phyloP scores from a whole-genome alignment of 148 eudicot genomes.

The Fagopyrum homotropicum region DNA sequence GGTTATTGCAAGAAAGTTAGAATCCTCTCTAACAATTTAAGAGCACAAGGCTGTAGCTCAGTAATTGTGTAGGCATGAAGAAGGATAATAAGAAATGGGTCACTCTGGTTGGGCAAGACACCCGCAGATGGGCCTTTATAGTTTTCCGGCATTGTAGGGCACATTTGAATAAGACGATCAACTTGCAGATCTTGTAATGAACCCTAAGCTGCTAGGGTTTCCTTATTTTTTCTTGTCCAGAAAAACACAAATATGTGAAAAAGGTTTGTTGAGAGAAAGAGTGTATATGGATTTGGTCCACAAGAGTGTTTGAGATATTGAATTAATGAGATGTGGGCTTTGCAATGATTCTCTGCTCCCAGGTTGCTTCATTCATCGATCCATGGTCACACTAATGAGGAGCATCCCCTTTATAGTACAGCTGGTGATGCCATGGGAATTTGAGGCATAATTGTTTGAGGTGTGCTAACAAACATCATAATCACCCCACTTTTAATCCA shows the following conservation, averaged over 20 bases:
- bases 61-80: too few relatives aligned
- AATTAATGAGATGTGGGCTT: constrained; percentile 7
- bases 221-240: not conserved
- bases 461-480: constrained; percentile 6
- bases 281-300: constrained; percentile 5
- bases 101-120: not conserved
- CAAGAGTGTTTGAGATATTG: constrained; percentile 2
- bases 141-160: constrained; percentile 3
- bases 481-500: not conserved
- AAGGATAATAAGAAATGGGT: not conserved
- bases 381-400: not conserved
- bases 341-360: constrained; percentile 5
- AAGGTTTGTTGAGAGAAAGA: not conserved
- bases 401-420: not conserved
- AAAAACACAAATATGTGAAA: not conserved
- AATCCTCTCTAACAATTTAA: too few relatives aligned
- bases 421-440: constrained; percentile 2
- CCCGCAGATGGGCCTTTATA: not conserved
- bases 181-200: constrained; percentile 1
- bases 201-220: not conserved
- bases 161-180: not conserved
- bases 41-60: too few relatives aligned
- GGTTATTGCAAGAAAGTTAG: too few relatives aligned
- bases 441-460: constrained; percentile 8
- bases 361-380: not conserved